A percentile compares a stretch with the other conserved stretches of the same genome.
phyloP scores from a whole-genome alignment of 495 filamentous ascomycete species.

The Thermothielavioides terrestris region DNA sequence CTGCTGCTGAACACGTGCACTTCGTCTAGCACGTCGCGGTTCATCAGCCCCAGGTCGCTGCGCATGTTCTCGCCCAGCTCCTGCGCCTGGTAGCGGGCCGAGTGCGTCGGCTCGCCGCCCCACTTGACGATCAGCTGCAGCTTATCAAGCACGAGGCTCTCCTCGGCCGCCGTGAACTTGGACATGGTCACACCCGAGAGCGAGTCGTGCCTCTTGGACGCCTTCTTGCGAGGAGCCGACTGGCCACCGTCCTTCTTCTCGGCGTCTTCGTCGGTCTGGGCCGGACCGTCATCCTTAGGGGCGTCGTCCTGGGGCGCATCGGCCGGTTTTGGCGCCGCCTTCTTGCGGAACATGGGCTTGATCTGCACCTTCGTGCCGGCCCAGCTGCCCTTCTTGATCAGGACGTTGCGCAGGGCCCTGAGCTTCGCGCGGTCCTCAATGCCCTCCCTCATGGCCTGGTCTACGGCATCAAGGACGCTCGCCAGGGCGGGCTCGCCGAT shows the following conservation, averaged over 20 bases:
- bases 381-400: constrained; percentile 87
- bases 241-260: constrained; percentile 8
- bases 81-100: constrained; percentile 89
- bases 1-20: constrained; percentile 91
- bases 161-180: constrained; percentile 78
- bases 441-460: constrained; percentile 62
- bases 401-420: constrained; percentile 67
- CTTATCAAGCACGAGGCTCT: constrained; percentile 86
- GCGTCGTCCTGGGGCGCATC: constrained; percentile 29
- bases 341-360: constrained; percentile 94
- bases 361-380: constrained; percentile 97
- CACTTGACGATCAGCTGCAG: constrained; percentile 97
- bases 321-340: constrained; percentile 39
- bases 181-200: constrained; percentile 80
- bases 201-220: constrained; percentile 66
- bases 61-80: constrained; percentile 92
- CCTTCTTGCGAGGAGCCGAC: constrained; percentile 21
- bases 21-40: constrained; percentile 80
- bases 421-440: constrained; percentile 84
- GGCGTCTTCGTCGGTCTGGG: constrained; percentile 9
- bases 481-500: constrained; percentile 85
- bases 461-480: constrained; percentile 79
- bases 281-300: constrained; percentile 1
- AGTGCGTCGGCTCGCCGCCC: constrained; percentile 97
- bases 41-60: constrained; percentile 89